A percentile compares a stretch with the other conserved stretches of the same genome.
phyloP scores from a whole-genome alignment of 2,329 filamentous ascomycete species.

The Calonectria leucothoes region DNA sequence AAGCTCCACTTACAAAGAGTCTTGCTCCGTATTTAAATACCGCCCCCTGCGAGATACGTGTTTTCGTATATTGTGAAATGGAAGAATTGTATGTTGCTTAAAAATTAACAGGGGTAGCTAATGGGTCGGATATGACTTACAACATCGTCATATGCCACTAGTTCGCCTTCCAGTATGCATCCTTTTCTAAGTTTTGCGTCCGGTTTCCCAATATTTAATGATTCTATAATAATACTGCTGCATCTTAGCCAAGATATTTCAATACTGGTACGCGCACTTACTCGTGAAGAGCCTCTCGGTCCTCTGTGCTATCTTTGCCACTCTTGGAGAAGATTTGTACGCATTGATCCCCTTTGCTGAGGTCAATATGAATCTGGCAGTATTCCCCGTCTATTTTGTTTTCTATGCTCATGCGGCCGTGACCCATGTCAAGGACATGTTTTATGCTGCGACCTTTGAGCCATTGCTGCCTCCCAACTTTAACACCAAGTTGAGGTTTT shows the following conservation, averaged over 20 bases:
- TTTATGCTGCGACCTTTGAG: constrained; percentile 78
- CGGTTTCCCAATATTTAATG: constrained; percentile 69
- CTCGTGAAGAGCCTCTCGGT: constrained; percentile 71
- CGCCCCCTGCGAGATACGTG: constrained; percentile 80
- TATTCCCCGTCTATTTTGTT: constrained; percentile 91
- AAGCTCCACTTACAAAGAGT: constrained; percentile 68
- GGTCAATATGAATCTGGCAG: constrained; percentile 86
- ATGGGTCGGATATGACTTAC: constrained; percentile 43
- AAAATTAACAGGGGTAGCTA: constrained; percentile 20
- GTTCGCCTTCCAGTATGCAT: constrained; percentile 87
- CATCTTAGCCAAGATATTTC: background rate
- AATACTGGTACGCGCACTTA: constrained; percentile 43
- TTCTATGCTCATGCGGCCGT: constrained; percentile 76
- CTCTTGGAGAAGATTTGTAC: constrained; percentile 93
- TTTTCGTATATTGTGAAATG: constrained; percentile 86
- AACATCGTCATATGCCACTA: constrained; percentile 80
- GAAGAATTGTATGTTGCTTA: constrained; percentile 71
- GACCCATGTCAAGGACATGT: constrained; percentile 76
- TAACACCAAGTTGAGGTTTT: constrained; percentile 68
- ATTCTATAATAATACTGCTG: constrained; percentile 67
- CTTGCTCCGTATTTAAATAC: constrained; percentile 74
- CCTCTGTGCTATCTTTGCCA: constrained; percentile 86
- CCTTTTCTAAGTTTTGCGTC: constrained; percentile 69
- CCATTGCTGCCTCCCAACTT: constrained; percentile 74
- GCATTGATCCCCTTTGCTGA: constrained; percentile 62